Percentiles rank a stretch among this genome's conserved stretches.
phyloP scores from a whole-genome alignment of 106 monocot genomes.

The Triglochin maritima region DNA sequence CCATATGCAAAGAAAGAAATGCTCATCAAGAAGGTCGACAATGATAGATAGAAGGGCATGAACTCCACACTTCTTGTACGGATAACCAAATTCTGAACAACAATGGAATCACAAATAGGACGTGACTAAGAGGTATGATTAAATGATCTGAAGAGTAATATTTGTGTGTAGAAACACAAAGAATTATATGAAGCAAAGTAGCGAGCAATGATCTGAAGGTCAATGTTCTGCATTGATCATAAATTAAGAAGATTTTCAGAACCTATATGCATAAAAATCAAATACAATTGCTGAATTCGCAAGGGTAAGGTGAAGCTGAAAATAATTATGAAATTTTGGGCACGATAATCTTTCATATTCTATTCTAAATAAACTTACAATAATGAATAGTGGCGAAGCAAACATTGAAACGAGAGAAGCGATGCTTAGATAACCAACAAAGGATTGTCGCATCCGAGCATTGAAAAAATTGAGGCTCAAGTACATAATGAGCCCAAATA shows the following conservation, averaged over 20 bases:
- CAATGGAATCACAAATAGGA: not conserved
- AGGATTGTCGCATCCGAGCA: conserved; percentile 27
- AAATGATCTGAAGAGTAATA: not conserved
- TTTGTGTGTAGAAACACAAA: not conserved
- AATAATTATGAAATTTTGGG: not conserved
- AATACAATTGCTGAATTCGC: no score
- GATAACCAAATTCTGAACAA: conserved; percentile 23
- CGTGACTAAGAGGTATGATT: not conserved
- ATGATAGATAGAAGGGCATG: conserved; percentile 28
- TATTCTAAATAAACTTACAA: conserved; percentile 30
- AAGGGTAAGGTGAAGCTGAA: no score
- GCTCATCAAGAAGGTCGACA: conserved; percentile 28
- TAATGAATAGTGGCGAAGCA: conserved; percentile 85
- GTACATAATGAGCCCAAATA: conserved; percentile 49
- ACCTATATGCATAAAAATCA: no score
- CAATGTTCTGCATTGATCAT: no score
- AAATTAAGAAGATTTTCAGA: no score
- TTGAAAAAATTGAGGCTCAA: conserved; percentile 47
- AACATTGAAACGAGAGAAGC: conserved; percentile 91
- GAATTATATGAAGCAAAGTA: not conserved
- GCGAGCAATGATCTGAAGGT: no score
- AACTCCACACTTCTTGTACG: conserved; percentile 19
- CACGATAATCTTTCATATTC: not conserved
- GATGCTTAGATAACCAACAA: conserved; percentile 82
- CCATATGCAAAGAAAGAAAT: conserved; percentile 22